phyloP scores from a whole-genome alignment of 352 stramenopile species.

The Phytophthora hybrid region DNA sequence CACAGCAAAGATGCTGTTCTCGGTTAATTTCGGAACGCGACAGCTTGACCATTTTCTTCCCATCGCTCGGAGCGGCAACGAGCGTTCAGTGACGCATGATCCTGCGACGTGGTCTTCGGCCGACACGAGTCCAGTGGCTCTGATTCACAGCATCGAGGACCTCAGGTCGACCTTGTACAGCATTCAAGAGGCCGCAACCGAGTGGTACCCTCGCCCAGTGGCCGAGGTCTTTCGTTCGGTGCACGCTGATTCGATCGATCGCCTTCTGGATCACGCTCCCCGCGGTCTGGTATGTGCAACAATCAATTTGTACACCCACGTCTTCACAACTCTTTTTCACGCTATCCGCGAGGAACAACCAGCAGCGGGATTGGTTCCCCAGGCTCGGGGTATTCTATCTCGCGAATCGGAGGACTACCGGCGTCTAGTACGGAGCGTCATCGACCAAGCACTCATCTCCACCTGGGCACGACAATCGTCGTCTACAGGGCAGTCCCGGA shows the following conservation, averaged over 20 bases:
- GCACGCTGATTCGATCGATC: background rate
- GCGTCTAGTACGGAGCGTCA: background rate
- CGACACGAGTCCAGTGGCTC: background rate
- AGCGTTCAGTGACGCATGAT: constrained; percentile 1
- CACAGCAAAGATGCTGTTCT: constrained; percentile 20
- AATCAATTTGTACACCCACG: constrained; percentile 6
- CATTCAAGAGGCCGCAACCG: background rate
- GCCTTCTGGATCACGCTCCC: background rate
- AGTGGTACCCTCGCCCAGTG: background rate
- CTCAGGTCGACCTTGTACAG: background rate
- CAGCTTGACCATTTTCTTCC: constrained; percentile 7
- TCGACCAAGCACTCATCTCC: constrained; percentile 2
- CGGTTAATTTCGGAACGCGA: constrained; percentile 5
- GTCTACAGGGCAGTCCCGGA: too few relatives aligned
- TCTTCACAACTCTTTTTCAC: background rate
- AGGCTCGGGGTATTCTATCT: background rate
- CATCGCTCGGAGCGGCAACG: background rate
- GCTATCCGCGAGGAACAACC: background rate
- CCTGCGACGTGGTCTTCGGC: background rate
- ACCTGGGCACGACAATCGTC: background rate
- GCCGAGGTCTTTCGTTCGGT: constrained; percentile 1
- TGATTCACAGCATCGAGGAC: background rate
- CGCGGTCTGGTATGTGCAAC: background rate
- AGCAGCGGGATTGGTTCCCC: background rate
- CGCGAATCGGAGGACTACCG: background rate